Base-by-base conservation (phyloP, 2,329 filamentous ascomycete species). In the Ascomycota sp. region DNA sequence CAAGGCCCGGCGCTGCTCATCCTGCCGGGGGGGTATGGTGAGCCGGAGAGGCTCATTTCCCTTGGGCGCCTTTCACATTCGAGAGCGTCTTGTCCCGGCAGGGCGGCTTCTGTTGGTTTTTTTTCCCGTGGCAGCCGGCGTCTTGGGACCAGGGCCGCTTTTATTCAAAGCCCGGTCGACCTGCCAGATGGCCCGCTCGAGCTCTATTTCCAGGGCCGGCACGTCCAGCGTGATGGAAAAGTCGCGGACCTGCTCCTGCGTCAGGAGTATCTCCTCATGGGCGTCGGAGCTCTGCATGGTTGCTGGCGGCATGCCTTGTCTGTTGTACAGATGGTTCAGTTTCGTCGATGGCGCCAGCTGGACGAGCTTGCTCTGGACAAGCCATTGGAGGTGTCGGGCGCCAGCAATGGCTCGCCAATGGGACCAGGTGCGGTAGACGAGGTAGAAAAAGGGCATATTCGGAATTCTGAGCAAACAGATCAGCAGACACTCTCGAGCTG, bases 381-480 rank as follows among this genome's bases (percentile, higher is more conserved):
- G 65, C 50, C 81, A 89, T 39, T 86, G 69, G 22, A 95, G 57
- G 48, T 95, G 80, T 43, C 72, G 78, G 13, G 82, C 85, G 32
- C 89, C 89, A 23, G 71, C 69, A 31, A 92, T 58, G 31, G 89
- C 89, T 56, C 76, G 69, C 71, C 79, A 92, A 52, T 93, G 82
- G 13, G 80, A 91, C 76, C 79, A 95, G 19, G 82, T 77, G 38
- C 89, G 69, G 57, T 91, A 98, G 12, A 69, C 70, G 25, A 95
- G 67, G 51, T 95, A 98, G 60, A 95, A 95, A 61, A 95, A 95
- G 12, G 89, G 89, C 9, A 98, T 61, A 48, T 98, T 94, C 23
- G 86, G 85, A 37, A 94, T 65, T 36, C 81, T 91, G 9, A 26
- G 27, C 34, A 19, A 28, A 30, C 10, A 13, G 7, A 13, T 17